Evolutionary conservation across 164 flowering plant genomes (phyloP).

Genomic region (Chloranthus sessilifolius): DNA sequence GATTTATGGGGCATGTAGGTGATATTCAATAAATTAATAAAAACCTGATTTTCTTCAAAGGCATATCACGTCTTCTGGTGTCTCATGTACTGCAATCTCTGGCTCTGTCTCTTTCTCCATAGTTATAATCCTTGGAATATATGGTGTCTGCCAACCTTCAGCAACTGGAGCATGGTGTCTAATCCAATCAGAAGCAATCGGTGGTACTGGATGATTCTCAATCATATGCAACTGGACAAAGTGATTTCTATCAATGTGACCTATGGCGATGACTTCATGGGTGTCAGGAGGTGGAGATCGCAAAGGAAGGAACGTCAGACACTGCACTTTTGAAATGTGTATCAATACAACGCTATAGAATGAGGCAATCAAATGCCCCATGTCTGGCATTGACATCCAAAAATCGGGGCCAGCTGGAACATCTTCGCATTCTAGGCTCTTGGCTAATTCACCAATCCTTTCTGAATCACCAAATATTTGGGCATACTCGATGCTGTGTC

Average conservation of each 20-base stretch:
- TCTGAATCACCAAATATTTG: background rate
- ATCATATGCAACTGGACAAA: background rate
- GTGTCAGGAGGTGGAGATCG: background rate
- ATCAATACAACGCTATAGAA: background rate
- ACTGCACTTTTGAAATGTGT: background rate
- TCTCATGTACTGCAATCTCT: background rate
- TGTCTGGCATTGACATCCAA: background rate
- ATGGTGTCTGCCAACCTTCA: background rate
- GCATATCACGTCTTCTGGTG: too few relatives aligned
- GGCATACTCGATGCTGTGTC: background rate
- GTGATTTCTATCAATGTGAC: background rate
- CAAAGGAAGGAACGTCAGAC: background rate
- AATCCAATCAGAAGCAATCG: background rate
- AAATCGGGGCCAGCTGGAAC: background rate
- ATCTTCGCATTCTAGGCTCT: background rate
- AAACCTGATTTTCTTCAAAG: too few relatives aligned
- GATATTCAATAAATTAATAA: too few relatives aligned
- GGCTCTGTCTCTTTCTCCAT: background rate
- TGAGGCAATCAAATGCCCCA: background rate
- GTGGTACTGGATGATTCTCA: background rate
- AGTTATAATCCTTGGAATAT: background rate
- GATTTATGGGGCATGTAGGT: too few relatives aligned
- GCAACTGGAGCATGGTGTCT: background rate
- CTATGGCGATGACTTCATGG: background rate
- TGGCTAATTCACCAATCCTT: background rate